These are phyloP conservation scores for Xerophyta viscosa DNA, from an alignment of 106 monocot species.

Conservation along the genomic window DNA sequence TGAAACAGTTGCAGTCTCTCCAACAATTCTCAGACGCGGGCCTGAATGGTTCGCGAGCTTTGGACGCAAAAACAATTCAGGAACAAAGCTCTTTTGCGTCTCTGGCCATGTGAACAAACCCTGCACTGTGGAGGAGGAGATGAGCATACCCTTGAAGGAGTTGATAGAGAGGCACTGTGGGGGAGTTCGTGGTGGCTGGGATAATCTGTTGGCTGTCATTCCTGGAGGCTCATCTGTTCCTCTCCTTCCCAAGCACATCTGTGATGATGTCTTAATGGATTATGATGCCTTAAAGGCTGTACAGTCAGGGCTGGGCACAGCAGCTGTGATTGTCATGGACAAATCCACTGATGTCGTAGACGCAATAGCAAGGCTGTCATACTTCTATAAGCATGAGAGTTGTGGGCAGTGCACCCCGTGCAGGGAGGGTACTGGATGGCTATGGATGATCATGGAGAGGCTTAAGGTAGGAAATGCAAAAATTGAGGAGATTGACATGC, in stretches of 20 bases:
- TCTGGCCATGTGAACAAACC: conserved; percentile 76
- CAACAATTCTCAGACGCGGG: conserved; percentile 55
- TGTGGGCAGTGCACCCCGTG: conserved; percentile 78
- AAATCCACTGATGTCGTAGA: conserved; percentile 66
- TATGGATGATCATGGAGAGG: conserved; percentile 84
- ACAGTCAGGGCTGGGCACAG: conserved; percentile 64
- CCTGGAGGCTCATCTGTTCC: conserved; percentile 72
- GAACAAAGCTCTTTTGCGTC: conserved; percentile 53
- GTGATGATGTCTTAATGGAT: conserved; percentile 72
- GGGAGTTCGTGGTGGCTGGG: conserved; percentile 68
- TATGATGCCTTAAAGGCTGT: conserved; percentile 73
- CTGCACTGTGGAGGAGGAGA: conserved; percentile 74
- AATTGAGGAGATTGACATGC: conserved; percentile 58
- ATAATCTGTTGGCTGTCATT: conserved; percentile 59
- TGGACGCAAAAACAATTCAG: conserved; percentile 66
- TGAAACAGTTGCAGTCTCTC: conserved; percentile 68
- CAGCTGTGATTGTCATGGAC: conserved; percentile 73
- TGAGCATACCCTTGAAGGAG: conserved; percentile 74
- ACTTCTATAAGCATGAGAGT: conserved; percentile 75
- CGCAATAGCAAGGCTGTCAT: conserved; percentile 63
- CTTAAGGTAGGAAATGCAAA: conserved; percentile 64
- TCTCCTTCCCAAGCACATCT: conserved; percentile 56
- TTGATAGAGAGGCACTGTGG: conserved; percentile 50
- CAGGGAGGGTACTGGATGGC: conserved; percentile 69
- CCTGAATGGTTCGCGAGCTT: conserved; percentile 81